phyloP scores from a whole-genome alignment of 2,329 filamentous ascomycete species.

The Botryotinia globosa region DNA sequence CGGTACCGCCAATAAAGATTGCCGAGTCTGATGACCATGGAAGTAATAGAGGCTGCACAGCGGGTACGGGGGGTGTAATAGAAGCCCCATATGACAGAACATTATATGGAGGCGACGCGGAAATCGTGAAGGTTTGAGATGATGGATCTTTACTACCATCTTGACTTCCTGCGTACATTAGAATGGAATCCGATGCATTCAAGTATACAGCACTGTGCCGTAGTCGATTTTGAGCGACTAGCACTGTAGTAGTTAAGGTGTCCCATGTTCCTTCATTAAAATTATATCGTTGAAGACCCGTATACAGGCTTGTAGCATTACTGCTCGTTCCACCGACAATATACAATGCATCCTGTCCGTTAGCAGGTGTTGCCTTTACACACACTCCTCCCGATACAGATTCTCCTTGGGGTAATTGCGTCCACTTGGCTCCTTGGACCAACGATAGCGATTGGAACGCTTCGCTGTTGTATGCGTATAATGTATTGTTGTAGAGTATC shows the following conservation, averaged over 20 bases:
- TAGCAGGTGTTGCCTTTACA: conserved; percentile 62
- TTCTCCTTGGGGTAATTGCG: conserved; percentile 60
- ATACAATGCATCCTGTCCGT: conserved; percentile 59
- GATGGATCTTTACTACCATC: conserved; percentile 57
- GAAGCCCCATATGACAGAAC: conserved; percentile 61
- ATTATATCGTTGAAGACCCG: conserved; percentile 70
- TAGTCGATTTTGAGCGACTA: conserved; percentile 56
- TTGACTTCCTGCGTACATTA: conserved; percentile 77
- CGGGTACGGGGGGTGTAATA: conserved; percentile 52
- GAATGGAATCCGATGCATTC: conserved; percentile 63
- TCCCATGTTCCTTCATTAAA: conserved; percentile 59
- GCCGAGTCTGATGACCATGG: conserved; percentile 70
- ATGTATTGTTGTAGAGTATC: conserved; percentile 72
- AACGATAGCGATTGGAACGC: conserved; percentile 75
- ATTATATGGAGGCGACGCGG: conserved; percentile 60
- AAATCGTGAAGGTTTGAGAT: conserved; percentile 72
- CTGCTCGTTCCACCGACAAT: conserved; percentile 73
- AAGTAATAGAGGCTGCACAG: conserved; percentile 67
- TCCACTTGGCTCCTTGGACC: conserved; percentile 69
- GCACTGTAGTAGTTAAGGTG: conserved; percentile 46
- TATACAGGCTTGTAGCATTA: conserved; percentile 51
- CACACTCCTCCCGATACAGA: conserved; percentile 74
- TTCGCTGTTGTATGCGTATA: conserved; percentile 76
- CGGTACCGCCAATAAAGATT: conserved; percentile 70
- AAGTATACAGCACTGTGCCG: conserved; percentile 78